Evolutionary conservation across 2,329 filamentous ascomycete genomes (phyloP), one percentile per base, ranked within the genome.

Genomic region (Raffaelea albimanens): DNA sequence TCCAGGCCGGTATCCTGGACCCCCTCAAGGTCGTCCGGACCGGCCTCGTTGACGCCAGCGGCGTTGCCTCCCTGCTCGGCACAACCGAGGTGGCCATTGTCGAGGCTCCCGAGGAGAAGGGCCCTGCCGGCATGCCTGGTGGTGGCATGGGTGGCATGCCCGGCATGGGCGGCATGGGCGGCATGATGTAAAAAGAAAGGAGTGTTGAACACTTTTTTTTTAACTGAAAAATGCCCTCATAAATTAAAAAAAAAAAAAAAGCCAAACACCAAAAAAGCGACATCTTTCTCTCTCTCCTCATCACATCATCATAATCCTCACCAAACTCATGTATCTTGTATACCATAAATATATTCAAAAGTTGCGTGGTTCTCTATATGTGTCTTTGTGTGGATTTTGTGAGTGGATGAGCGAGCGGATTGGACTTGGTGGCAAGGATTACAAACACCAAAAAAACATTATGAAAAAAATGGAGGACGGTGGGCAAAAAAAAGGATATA

Each of bases 21-120:
- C 93, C 93, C 56, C 86, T 98, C 78, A 98, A 98, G 86, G 93
- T 98, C 59, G 93, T 98, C 63, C 89, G 93, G 61, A 98, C 93
- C 54, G 91, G 88, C 62, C 83, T 98, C 50, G 80, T 90, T 61
- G 93, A 98, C 61, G 93, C 93, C 59, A 91, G 85, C 63, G 93
- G 93, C 71, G 93, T 98, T 60, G 93, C 93, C 46, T 97, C 91
- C 46, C 82, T 98, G 52, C 85, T 98, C 52, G 93, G 93, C 65
- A 98, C 93, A 56, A 98, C 93, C 52, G 93, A 98, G 74, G 93
- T 97, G 49, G 90, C 93, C 57, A 95, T 98, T 55, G 90, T 96
- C 45, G 93, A 98, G 67, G 93, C 91, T 46, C 79, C 87, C 46
- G 91, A 97, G 68, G 90, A 96, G 68, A 96, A 96, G 84, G 78